These are phyloP conservation scores for Colletotrichum orbiculare DNA, from an alignment of 2,329 filamentous ascomycete genomes.

Conservation along the genomic window DNA sequence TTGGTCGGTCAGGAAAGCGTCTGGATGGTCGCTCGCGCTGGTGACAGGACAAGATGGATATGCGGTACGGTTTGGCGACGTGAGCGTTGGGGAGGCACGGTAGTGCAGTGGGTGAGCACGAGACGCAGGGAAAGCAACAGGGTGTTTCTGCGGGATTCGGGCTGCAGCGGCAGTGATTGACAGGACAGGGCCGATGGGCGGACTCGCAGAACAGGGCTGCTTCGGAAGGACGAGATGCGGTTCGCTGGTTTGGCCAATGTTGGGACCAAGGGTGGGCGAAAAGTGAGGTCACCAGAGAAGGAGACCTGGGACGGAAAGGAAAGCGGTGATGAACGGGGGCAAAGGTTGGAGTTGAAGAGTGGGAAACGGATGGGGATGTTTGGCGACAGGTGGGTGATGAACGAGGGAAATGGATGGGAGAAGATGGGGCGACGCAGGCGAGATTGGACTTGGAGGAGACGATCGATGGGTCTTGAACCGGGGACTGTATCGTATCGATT, in stretches of 20 bases:
- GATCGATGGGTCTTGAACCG: constrained; percentile 28
- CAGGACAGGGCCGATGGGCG: constrained; percentile 4
- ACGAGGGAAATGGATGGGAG: not conserved
- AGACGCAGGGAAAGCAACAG: too few relatives aligned
- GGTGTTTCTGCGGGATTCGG: not conserved
- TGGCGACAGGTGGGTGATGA: not conserved
- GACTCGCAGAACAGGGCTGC: not conserved
- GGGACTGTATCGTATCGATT: constrained; percentile 12
- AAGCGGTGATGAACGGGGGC: constrained; percentile 5
- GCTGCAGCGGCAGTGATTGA: constrained; percentile 7
- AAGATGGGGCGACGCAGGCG: constrained; percentile 25
- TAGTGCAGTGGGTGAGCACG: not conserved
- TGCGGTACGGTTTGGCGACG: constrained; percentile 3
- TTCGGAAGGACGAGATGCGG: not conserved
- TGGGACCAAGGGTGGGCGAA: constrained; percentile 19
- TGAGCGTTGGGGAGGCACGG: not conserved
- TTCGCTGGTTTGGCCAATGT: constrained; percentile 6
- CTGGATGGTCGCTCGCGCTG: too few relatives aligned
- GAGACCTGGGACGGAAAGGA: not conserved
- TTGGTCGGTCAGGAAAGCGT: too few relatives aligned
- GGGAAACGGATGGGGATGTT: not conserved
- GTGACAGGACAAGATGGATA: constrained; percentile 1
- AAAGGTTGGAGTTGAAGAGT: constrained; percentile 4
- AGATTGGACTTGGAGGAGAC: constrained; percentile 27
- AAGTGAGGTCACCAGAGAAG: constrained; percentile 21